A percentile compares a stretch with the other conserved stretches of the same genome.
These are phyloP conservation scores for Gastrodia elata DNA, from an alignment of 106 monocot genomes.

Conservation along the genomic window DNA sequence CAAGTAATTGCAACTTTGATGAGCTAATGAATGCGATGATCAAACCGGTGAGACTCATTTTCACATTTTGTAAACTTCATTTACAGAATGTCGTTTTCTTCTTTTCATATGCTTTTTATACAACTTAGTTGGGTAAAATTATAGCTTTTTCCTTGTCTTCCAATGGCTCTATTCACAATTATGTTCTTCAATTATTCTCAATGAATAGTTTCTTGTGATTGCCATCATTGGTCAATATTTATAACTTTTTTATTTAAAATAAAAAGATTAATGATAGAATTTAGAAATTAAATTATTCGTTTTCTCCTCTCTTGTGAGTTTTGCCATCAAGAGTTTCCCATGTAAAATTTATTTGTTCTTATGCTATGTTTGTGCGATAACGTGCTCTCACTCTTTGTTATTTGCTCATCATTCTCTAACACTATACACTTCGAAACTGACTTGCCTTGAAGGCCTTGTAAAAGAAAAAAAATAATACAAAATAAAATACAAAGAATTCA, in stretches of 20 bases:
- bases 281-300: background rate
- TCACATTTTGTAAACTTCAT: background rate
- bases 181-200: background rate
- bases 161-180: background rate
- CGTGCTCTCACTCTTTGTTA: no score
- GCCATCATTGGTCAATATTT: background rate
- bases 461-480: no score
- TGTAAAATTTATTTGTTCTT: no score
- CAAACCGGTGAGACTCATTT: constrained; percentile 40
- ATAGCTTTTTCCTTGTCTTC: background rate
- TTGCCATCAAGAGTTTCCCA: background rate
- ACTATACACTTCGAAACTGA: no score
- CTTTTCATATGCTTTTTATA: background rate
- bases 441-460: no score
- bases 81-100: background rate
- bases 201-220: background rate
- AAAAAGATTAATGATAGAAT: background rate
- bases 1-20: constrained; percentile 47
- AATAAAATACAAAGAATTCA: no score
- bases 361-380: no score
- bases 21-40: constrained; percentile 55
- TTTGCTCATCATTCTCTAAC: no score
- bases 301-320: background rate
- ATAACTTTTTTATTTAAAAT: no score
- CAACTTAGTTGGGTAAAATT: background rate